Base-by-base conservation (phyloP, 352 stramenopile genomes). In the Lagenidium giganteum region DNA sequence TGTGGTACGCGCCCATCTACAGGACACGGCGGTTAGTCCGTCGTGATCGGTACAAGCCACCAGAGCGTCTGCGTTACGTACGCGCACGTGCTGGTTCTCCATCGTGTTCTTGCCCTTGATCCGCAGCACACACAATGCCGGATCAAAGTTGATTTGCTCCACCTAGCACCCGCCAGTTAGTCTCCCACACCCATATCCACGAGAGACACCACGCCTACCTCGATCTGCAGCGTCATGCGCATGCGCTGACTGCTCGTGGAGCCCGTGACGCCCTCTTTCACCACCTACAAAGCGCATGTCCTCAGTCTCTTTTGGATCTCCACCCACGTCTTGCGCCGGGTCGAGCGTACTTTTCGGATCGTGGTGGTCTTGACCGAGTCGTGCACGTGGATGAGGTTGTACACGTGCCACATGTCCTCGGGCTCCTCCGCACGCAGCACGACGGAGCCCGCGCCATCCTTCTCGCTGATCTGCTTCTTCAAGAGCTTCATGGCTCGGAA, bases 331-430 rank as follows among this genome's bases (percentile, higher is more conserved):
- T n/a, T n/a, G n/a, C n/a, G n/a, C n/a, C n/a, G n/a, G n/a, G n/a
- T 13, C 8, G 30, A 7, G 20, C 35, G 30, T 20, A 98, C 95
- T 76, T 99, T 99, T 31, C 96, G 89, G 40, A 98, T 86, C 1
- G 96, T 99, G 38, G 90, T 98, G 38, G 93, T 98, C 49, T 96
- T 93, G 29, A 99, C 87, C 32, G 80, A 84, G 64, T 99, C 96
- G 13, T 73, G 70, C 33, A 84, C 78, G 56, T 95, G 80, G 29
- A 99, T 96, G 28, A 99, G 73, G 64, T 99, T 99, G 81, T 98
- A 99, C 23, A 96, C 79, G 56, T 99, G 96, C 95, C 95, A 99
- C 70, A 99, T 96, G 66, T 99, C 96, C 66, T 99, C 96, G 4
- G 89, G 70, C 48, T 98, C 96, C 62, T 98, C 93, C 7, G 96